A percentile compares a stretch with the other conserved stretches of the same genome.
Conservation (phyloP, 2,329 filamentous ascomycete species). For the Aureobasidium musti region DNA sequence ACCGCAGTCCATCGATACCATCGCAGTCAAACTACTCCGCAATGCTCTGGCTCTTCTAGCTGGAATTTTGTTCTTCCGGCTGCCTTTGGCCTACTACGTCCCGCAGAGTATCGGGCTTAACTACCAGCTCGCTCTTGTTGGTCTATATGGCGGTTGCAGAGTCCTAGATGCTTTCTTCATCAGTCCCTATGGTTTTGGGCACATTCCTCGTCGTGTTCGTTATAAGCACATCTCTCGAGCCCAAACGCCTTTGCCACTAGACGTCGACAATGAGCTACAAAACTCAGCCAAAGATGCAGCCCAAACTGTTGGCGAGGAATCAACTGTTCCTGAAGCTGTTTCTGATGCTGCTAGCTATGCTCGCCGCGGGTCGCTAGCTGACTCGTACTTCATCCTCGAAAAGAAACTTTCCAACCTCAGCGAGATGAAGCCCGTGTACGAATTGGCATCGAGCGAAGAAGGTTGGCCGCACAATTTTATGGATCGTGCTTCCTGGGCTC, state of each 20-base stretch:
- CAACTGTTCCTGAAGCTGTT: not conserved
- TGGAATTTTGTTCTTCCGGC: constrained; percentile 46
- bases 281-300: not conserved
- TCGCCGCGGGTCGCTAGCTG: constrained; percentile 28
- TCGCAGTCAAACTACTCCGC: constrained; percentile 40
- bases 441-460: constrained; percentile 45
- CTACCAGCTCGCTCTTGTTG: constrained; percentile 50
- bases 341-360: constrained; percentile 17
- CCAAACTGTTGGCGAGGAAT: not conserved
- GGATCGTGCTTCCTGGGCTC: constrained; percentile 49
- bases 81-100: constrained; percentile 48
- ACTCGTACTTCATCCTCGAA: constrained; percentile 29
- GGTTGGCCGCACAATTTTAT: constrained; percentile 45
- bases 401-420: constrained; percentile 29
- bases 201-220: constrained; percentile 48
- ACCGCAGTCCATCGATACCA: constrained; percentile 41
- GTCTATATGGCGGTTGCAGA: constrained; percentile 47
- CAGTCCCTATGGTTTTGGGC: constrained; percentile 45
- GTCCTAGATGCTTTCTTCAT: constrained; percentile 51
- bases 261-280: not conserved
- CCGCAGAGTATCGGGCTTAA: constrained; percentile 50
- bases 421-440: constrained; percentile 39
- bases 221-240: constrained; percentile 44
- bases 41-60: constrained; percentile 45
- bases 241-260: constrained; percentile 35